Evolutionary conservation across 148 eudicot species (phyloP), one percentile per base, ranked within the genome.

Genomic region (Limonium bicolor): DNA sequence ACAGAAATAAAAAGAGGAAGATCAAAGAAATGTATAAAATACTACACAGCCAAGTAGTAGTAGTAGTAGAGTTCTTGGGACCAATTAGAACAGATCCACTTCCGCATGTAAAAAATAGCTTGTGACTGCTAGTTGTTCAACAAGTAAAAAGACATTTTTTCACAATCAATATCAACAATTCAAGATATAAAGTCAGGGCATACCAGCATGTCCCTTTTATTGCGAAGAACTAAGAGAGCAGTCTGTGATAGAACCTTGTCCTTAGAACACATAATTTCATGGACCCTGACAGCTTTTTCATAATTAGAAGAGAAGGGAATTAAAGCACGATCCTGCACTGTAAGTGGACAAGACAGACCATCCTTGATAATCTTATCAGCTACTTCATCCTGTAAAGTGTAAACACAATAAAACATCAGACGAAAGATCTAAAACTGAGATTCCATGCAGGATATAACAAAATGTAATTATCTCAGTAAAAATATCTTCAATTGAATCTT

Each of bases 191-290:
- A 60, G 41, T 42, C 18, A 36, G 25, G 33, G 29, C 61, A 30
- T 70, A 76, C 90, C 83, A 80, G 68, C 51, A 48, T 69, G 46
- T 62, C 60, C 44, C 71, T 69, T 65, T 67, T 70, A 23, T 50
- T 52, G 20, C 27, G 41, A 23, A 80, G 72, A 69, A 35, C 64
- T 53, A 44, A 66, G 34, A 75, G 55, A 20, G 73, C 76, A 51
- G 79, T 48, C 59, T 66, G 55, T 24, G 73, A 60, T 36, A 80
- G 27, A 24, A 51, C 44, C 31, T 58, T 41, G 11, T 66, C 60
- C 41, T 59, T 63, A 27, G 61, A 40, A 25, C 62, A 62, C 41
- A 62, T 52, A 31, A 53, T 41, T 7, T 22, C 56, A 27, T 50
- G 61, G 10, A 61, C 11, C 43, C 65, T 68, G 13, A 35, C 65